Evolutionary conservation across 805 yeast species (phyloP).

Genomic region (Candida stauntonica): DNA sequence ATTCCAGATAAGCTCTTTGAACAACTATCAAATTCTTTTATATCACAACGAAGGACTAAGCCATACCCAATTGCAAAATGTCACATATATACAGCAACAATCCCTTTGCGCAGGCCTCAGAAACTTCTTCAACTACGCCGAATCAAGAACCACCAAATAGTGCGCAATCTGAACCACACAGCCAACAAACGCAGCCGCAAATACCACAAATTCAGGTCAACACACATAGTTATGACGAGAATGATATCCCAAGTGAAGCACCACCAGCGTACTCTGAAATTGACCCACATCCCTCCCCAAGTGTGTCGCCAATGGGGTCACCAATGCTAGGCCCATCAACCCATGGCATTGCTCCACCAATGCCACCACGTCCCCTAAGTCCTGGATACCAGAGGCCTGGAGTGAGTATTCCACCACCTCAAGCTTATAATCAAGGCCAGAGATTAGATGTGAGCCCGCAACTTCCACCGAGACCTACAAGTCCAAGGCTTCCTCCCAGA

Average conservation of each 20-base stretch:
- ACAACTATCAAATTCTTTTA: too few relatives aligned
- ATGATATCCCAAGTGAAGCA: conserved; percentile 19
- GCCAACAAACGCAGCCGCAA: conserved; percentile 1
- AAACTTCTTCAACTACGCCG: conserved; percentile 3
- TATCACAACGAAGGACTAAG: not conserved
- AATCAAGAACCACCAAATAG: not conserved
- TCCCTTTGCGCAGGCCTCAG: conserved; percentile 15
- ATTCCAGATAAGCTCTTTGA: too few relatives aligned
- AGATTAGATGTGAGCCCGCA: not conserved
- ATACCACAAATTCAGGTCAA: conserved; percentile 4
- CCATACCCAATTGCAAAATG: not conserved
- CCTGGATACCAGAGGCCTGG: conserved; percentile 4
- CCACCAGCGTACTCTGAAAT: conserved; percentile 37
- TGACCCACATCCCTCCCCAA: conserved; percentile 20
- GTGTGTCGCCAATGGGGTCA: conserved; percentile 2
- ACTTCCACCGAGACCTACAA: conserved; percentile 9
- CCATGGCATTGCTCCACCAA: conserved; percentile 2
- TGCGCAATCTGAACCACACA: not conserved
- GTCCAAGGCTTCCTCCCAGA: conserved; percentile 15
- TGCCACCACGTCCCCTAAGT: conserved; percentile 5
- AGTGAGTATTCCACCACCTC: not conserved
- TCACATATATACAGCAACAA: conserved; percentile 5
- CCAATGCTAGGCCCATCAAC: not conserved
- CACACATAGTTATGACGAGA: conserved; percentile 4
- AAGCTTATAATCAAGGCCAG: conserved; percentile 1